These are phyloP conservation scores for Pseudogymnoascus sp. DNA, from an alignment of 2,329 filamentous ascomycete species.

Conservation along the genomic window DNA sequence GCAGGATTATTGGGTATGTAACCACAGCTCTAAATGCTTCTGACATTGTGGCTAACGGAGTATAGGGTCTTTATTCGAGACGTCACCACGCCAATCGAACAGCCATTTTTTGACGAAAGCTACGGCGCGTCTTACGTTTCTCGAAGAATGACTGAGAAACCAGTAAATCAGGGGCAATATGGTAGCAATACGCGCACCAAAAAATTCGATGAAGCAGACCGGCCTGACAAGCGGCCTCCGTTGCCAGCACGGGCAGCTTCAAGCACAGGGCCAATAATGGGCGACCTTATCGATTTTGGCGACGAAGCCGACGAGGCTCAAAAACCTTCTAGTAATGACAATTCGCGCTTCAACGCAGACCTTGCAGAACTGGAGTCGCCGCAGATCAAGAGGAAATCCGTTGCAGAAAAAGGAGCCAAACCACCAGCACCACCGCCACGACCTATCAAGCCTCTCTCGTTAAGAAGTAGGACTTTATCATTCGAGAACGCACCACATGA, in stretches of 20 bases:
- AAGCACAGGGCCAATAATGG: constrained; percentile 36
- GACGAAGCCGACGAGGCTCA: constrained; percentile 41
- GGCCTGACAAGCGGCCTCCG: constrained; percentile 19
- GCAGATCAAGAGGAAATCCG: constrained; percentile 24
- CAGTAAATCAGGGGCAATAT: constrained; percentile 11
- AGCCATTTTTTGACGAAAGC: constrained; percentile 64
- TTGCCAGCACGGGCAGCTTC: constrained; percentile 23
- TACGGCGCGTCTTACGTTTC: constrained; percentile 29
- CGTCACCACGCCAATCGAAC: constrained; percentile 70
- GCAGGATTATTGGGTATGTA: constrained; percentile 55
- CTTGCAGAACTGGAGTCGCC: constrained; percentile 23
- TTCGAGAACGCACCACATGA: constrained; percentile 26
- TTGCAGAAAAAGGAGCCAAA: constrained; percentile 15
- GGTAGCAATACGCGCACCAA: constrained; percentile 8
- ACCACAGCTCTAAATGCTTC: constrained; percentile 22
- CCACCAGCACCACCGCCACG: constrained; percentile 44
- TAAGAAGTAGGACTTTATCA: constrained; percentile 36
- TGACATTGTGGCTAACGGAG: neutral
- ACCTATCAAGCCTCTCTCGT: constrained; percentile 48
- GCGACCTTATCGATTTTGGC: constrained; percentile 53
- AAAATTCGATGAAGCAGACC: neutral
- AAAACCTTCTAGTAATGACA: constrained; percentile 25
- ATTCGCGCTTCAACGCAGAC: constrained; percentile 24
- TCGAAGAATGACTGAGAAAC: constrained; percentile 18
- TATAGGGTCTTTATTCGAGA: constrained; percentile 77